These are phyloP conservation scores for Thermomucor indicae-seudaticae DNA, from an alignment of 371 early-diverging fungal species.

Conservation along the genomic window DNA sequence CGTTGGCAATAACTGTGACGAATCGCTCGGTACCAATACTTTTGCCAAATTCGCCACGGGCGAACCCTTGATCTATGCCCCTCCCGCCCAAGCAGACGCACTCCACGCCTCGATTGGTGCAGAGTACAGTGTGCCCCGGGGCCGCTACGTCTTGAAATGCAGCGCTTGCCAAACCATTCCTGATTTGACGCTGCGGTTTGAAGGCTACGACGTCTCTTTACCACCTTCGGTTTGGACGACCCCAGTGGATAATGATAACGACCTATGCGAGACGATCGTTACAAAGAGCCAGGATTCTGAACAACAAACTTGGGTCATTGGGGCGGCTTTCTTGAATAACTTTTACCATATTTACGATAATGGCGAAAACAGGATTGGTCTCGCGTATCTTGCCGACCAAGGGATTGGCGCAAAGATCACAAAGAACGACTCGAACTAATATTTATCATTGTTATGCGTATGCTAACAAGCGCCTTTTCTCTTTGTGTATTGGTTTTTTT, in stretches of 20 bases:
- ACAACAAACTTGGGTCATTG: constrained; percentile 35
- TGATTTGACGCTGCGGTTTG: constrained; percentile 30
- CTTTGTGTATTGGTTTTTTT: too few species aligned
- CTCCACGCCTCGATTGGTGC: constrained; percentile 40
- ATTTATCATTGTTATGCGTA: too few species aligned
- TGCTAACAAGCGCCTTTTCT: too few species aligned
- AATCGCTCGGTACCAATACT: constrained; percentile 30
- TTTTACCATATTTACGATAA: constrained; percentile 26
- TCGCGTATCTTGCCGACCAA: too few species aligned
- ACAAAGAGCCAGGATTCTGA: constrained; percentile 15
- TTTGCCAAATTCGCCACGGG: constrained; percentile 31
- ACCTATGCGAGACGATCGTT: constrained; percentile 27
- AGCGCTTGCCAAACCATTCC: constrained; percentile 27
- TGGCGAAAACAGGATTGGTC: constrained; percentile 29
- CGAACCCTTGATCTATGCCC: constrained; percentile 27
- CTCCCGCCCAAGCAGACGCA: constrained; percentile 30
- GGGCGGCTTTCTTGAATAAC: constrained; percentile 38
- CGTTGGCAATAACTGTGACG: constrained; percentile 28
- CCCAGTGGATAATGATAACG: constrained; percentile 9
- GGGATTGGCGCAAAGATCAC: too few species aligned
- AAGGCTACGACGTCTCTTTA: constrained; percentile 28
- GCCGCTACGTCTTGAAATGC: constrained; percentile 22
- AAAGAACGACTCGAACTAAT: too few species aligned
- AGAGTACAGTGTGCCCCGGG: constrained; percentile 14
- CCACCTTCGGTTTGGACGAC: constrained; percentile 27